Evolutionary conservation across 306 rosid species (phyloP).

Genomic region (cucumber (Cucumis sativus)): DNA sequence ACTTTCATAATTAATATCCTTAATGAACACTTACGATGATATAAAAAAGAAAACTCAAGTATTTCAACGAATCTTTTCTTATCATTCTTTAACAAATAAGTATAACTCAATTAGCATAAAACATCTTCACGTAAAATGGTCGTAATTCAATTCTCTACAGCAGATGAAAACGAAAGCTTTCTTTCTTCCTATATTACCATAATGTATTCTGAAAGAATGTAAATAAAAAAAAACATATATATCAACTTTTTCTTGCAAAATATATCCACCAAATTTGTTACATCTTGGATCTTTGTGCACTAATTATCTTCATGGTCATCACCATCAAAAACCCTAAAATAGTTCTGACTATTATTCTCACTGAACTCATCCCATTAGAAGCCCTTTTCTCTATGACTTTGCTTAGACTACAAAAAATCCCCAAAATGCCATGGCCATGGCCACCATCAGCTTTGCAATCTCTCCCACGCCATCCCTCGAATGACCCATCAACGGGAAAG

Average conservation of each 20-base stretch:
- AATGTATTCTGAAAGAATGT: no score
- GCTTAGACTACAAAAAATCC: not conserved
- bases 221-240: no score
- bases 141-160: no score
- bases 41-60: no score
- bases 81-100: no score
- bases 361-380: not conserved
- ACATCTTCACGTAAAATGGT: no score
- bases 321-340: not conserved
- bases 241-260: not conserved
- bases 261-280: not conserved
- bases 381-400: not conserved
- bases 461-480: not conserved
- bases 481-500: not conserved
- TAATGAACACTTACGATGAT: no score
- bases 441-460: not conserved
- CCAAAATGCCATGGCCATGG: not conserved
- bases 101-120: no score
- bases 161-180: no score
- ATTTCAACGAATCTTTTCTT: no score
- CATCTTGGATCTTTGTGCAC: not conserved
- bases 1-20: no score
- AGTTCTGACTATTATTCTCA: not conserved
- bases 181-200: no score
- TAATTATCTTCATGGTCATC: not conserved